Base-by-base conservation (phyloP, 495 filamentous ascomycete genomes). In the Neurospora africana region DNA sequence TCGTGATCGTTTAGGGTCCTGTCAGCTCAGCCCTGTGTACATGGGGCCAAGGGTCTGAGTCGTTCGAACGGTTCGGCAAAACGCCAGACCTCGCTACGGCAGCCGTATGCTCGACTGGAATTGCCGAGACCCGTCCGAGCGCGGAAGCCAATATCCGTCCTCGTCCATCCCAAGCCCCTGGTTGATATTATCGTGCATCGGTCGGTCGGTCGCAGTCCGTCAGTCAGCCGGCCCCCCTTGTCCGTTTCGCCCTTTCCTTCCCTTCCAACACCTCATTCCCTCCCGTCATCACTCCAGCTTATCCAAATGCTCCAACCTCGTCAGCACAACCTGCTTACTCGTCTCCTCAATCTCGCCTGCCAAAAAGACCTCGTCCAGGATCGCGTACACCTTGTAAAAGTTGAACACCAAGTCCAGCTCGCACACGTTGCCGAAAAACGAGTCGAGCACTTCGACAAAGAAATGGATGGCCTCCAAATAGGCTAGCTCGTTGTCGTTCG, bases 381-480 rank as follows among this genome's bases (percentile, higher is more conserved):
- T 98, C 82, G 96, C 98, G 82, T 99, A 99, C 70, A 96, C 95
- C 84, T 98, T 98, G 80, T 98, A 95, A 81, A 98, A 98, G 82
- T 98, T 98, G 87, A 99, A 99, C 78, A 98, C 97, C 79, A 99
- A 95, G 78, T 99, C 95, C 75, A 99, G 86, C 85, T 99, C 96
- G 89, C 95, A 99, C 70, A 99, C 95, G 81, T 99, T 99, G 76
- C 95, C 95, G 80, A 99, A 99, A 85, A 99, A 99, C 76, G 92
- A 87, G 87, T 99, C 95, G 77, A 99, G 86, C 74, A 99, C 95
- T 84, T 99, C 95, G 74, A 99, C 95, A 79, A 99, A 98, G 85
- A 99, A 98, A 85, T 99, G 95, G 80, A 99, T 97, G 0, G 95
- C 95, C 82, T 99, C 95, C 70, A 99, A 86, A 80, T 95, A 99